Conservation (phyloP, 345 rosid genomes). For the Zanthoxylum bungeanum region DNA sequence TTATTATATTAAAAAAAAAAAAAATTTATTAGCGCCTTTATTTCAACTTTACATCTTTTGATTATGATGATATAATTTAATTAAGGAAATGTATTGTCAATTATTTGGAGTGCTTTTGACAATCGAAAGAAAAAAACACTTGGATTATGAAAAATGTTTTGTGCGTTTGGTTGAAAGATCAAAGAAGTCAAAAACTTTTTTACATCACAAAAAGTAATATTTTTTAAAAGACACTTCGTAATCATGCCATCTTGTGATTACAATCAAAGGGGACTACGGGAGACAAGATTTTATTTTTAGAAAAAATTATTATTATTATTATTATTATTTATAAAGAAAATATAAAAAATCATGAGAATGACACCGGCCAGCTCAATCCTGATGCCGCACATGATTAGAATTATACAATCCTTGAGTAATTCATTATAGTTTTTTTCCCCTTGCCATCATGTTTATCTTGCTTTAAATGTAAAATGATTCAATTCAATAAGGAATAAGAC, state of each 20-base stretch:
- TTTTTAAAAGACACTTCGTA: background rate
- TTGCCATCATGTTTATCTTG: background rate
- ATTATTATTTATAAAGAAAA: too few relatives aligned
- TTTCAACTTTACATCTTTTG: background rate
- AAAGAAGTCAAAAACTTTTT: too few relatives aligned
- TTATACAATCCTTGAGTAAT: background rate
- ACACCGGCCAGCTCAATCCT: too few relatives aligned
- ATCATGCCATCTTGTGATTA: background rate
- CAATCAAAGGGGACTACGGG: too few relatives aligned
- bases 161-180: background rate
- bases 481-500: background rate
- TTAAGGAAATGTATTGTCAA: too few relatives aligned
- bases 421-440: background rate
- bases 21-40: background rate
- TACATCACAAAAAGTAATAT: background rate
- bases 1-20: too few relatives aligned
- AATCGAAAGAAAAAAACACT: background rate
- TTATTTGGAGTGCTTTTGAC: background rate
- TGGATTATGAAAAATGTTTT: background rate
- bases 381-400: too few relatives aligned
- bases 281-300: too few relatives aligned
- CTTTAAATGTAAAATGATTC: background rate
- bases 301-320: too few relatives aligned
- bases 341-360: too few relatives aligned
- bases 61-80: too few relatives aligned